Evolutionary conservation across 139 green algal species (phyloP).

Genomic region (Chlamydomonas sp.): DNA sequence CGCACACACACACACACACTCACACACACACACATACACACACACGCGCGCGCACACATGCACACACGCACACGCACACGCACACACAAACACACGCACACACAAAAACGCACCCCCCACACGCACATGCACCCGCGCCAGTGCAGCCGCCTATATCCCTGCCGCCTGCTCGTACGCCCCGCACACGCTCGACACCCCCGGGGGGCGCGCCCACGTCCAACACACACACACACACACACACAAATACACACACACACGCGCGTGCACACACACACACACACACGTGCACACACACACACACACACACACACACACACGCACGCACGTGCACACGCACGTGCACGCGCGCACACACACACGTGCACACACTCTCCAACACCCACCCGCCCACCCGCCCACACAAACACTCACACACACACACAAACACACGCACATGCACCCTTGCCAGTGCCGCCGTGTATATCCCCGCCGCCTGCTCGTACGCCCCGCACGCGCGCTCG

Average conservation of each 20-base stretch:
- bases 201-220: conserved; percentile 1
- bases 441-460: neutral
- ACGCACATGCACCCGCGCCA: neutral
- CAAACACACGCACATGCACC: no score
- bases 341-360: neutral
- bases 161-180: conserved; percentile 44
- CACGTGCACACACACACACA: conserved; percentile 5
- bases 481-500: conserved; percentile 28
- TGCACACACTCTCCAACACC: no score
- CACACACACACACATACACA: neutral
- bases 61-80: no score
- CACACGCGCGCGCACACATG: neutral
- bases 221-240: neutral
- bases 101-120: no score
- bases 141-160: conserved; percentile 1
- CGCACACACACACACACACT: neutral
- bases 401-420: no score
- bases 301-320: neutral
- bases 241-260: neutral
- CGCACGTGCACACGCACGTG: neutral
- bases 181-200: no score
- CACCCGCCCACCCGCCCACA: no score
- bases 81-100: no score
- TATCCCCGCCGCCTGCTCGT: conserved; percentile 41
- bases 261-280: neutral